Evolutionary conservation across 805 yeast genomes (phyloP).

Genomic region (Debaryomyces tyrocola): DNA sequence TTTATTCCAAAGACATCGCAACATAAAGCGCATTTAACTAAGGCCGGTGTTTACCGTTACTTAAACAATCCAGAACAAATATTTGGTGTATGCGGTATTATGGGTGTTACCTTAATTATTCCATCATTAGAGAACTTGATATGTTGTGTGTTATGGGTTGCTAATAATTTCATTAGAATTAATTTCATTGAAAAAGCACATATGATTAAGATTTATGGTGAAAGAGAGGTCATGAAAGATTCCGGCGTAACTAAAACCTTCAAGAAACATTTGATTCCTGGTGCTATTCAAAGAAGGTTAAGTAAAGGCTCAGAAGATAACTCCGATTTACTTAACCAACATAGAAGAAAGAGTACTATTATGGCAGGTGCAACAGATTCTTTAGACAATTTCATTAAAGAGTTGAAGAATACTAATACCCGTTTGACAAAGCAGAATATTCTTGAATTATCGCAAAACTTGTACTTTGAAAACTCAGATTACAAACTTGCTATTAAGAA

Average conservation of each 20-base stretch:
- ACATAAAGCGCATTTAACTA: constrained; percentile 54
- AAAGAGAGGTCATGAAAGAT: constrained; percentile 54
- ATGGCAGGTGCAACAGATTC: constrained; percentile 39
- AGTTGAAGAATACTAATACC: constrained; percentile 34
- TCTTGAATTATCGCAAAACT: constrained; percentile 39
- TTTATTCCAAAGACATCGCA: constrained; percentile 56
- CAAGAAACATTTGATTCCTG: constrained; percentile 43
- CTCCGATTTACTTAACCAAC: constrained; percentile 18
- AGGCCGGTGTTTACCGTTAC: constrained; percentile 79
- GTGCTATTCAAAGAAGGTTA: constrained; percentile 33
- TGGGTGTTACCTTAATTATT: constrained; percentile 68
- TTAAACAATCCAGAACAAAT: constrained; percentile 81
- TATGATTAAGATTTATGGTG: constrained; percentile 75
- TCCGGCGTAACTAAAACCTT: constrained; percentile 47
- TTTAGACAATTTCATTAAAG: constrained; percentile 47
- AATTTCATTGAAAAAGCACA: constrained; percentile 76
- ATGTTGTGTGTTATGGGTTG: constrained; percentile 56
- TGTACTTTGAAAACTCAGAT: constrained; percentile 37
- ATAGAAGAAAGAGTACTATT: constrained; percentile 38
- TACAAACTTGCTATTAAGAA: constrained; percentile 27
- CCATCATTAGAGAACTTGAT: constrained; percentile 55
- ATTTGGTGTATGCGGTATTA: constrained; percentile 74
- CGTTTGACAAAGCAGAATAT: constrained; percentile 34
- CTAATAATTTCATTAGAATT: constrained; percentile 63
- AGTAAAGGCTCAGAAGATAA: constrained; percentile 13